phyloP scores from a whole-genome alignment of 148 eudicot species.

The Vaccinium darrowii region DNA sequence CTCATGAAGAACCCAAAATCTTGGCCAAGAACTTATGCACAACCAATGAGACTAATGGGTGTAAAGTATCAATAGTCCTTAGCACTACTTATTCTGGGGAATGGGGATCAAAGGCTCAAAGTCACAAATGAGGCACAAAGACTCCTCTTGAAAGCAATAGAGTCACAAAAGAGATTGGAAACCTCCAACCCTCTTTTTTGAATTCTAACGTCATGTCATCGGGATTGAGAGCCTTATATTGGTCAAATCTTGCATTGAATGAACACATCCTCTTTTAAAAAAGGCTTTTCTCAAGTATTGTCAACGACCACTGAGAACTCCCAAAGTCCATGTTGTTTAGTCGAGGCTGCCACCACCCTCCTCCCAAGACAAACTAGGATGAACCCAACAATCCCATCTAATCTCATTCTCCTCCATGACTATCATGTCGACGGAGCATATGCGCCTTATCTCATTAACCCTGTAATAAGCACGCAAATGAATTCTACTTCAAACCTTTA shows the following conservation, averaged over 20 bases:
- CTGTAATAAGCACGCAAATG: neutral
- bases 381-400: neutral
- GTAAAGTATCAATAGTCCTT: neutral
- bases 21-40: neutral
- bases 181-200: neutral
- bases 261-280: too few species aligned
- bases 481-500: neutral
- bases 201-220: too few species aligned
- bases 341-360: neutral
- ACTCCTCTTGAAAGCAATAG: neutral
- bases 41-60: neutral
- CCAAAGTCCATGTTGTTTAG: neutral
- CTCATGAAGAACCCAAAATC: neutral
- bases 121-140: neutral
- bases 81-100: neutral
- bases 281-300: neutral
- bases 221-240: too few species aligned
- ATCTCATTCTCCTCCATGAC: neutral
- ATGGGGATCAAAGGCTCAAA: neutral
- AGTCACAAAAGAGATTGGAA: neutral
- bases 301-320: neutral
- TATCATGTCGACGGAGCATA: neutral
- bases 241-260: too few species aligned
- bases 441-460: slow-evolving; percentile 5
- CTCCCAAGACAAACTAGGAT: neutral